Conservation (phyloP, 345 rosid genomes). For the Salix suchowensis region DNA sequence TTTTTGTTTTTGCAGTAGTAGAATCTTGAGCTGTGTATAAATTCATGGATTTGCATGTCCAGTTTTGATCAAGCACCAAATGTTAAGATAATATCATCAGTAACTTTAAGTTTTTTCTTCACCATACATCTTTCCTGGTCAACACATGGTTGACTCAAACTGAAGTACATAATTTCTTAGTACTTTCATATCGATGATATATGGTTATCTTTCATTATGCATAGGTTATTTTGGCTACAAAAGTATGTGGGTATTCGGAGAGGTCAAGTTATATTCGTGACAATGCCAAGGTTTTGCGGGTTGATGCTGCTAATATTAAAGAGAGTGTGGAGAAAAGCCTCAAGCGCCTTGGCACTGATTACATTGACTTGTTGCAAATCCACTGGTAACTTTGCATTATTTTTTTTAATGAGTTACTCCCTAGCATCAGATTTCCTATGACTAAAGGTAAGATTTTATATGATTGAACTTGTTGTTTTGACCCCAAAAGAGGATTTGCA, state of each 20-base stretch:
- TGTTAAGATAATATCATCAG: neutral
- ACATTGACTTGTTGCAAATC: conserved; percentile 88
- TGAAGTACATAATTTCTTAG: conserved; percentile 3
- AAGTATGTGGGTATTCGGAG: conserved; percentile 82
- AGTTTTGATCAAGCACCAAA: neutral
- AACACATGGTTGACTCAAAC: neutral
- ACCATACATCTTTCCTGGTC: neutral
- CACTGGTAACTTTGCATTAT: conserved; percentile 58
- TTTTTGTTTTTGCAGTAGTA: too few species aligned
- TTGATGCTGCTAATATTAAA: conserved; percentile 80
- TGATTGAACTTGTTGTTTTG: neutral
- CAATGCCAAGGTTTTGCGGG: conserved; percentile 54
- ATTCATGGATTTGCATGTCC: too few species aligned
- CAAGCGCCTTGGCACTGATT: conserved; percentile 81
- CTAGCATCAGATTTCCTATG: neutral
- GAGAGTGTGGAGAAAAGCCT: conserved; percentile 97
- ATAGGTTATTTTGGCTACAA: conserved; percentile 88
- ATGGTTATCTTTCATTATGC: conserved; percentile 15
- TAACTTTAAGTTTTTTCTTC: neutral
- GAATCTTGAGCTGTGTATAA: too few species aligned
- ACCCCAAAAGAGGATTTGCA: neutral
- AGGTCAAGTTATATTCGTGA: conserved; percentile 52
- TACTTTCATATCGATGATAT: neutral
- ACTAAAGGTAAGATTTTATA: neutral
- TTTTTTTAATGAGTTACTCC: neutral